Evolutionary conservation across 495 filamentous ascomycete species (phyloP).

Genomic region (Elaphomyces granulatus): DNA sequence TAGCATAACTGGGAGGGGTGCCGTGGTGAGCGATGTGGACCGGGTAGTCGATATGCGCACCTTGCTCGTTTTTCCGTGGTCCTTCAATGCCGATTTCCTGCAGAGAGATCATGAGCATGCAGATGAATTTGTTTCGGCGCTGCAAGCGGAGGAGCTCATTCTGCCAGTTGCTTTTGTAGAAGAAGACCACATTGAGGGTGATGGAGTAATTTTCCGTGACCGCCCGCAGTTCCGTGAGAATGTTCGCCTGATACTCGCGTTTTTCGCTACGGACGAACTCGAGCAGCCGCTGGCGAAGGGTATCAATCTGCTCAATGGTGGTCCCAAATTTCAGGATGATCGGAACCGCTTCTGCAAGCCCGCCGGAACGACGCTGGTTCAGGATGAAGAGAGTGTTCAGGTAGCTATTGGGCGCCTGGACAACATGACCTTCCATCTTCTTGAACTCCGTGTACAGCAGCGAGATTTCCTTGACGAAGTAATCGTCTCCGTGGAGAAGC

Average conservation of each 20-base stretch:
- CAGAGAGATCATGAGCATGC: conserved; percentile 78
- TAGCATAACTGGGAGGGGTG: conserved; percentile 8
- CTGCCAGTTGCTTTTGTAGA: conserved; percentile 92
- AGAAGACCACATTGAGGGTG: conserved; percentile 90
- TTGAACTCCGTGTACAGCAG: conserved; percentile 97
- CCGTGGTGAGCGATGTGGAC: conserved; percentile 39
- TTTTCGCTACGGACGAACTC: conserved; percentile 78
- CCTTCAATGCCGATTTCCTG: conserved; percentile 80
- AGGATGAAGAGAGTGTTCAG: conserved; percentile 89
- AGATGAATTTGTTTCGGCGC: conserved; percentile 89
- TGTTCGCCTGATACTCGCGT: conserved; percentile 80
- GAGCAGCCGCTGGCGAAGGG: conserved; percentile 66
- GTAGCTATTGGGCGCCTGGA: conserved; percentile 90
- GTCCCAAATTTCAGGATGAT: conserved; percentile 84
- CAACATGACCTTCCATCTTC: conserved; percentile 92
- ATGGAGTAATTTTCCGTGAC: conserved; percentile 53
- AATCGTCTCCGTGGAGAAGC: conserved; percentile 67
- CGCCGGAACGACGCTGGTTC: conserved; percentile 83
- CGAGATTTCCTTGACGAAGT: conserved; percentile 89
- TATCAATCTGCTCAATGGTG: conserved; percentile 70
- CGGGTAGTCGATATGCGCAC: conserved; percentile 43
- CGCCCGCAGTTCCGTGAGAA: conserved; percentile 71
- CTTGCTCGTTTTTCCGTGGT: conserved; percentile 61
- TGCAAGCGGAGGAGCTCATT: conserved; percentile 85
- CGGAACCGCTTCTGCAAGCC: conserved; percentile 73